phyloP scores from a whole-genome alignment of 306 rosid genomes.

The Arachis hypogaea region DNA sequence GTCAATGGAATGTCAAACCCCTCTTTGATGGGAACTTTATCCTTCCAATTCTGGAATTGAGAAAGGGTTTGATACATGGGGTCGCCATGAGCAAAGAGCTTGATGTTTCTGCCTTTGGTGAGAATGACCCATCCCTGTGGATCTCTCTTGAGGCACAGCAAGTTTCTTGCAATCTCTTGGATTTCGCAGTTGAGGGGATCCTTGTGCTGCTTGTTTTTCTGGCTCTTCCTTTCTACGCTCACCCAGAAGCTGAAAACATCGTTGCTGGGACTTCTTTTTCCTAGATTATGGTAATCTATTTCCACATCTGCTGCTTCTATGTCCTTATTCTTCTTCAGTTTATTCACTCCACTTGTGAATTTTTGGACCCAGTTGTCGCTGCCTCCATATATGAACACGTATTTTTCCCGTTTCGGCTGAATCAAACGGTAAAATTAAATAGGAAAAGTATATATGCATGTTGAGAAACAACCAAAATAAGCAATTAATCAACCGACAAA shows the following conservation, averaged over 20 bases:
- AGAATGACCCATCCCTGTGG: conserved; percentile 50
- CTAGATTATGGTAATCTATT: conserved; percentile 32
- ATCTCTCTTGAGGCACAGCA: conserved; percentile 36
- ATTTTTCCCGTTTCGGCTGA: conserved; percentile 36
- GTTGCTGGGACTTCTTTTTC: conserved; percentile 21
- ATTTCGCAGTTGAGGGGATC: conserved; percentile 29
- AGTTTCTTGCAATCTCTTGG: conserved; percentile 22
- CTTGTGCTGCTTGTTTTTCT: conserved; percentile 38
- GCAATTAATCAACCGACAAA: too few relatives aligned
- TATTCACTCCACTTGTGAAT: conserved; percentile 30
- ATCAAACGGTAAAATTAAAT: background rate
- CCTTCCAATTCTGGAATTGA: conserved; percentile 44
- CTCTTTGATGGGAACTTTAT: conserved; percentile 7
- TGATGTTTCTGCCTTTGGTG: conserved; percentile 38
- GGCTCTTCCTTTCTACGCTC: conserved; percentile 45
- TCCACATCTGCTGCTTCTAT: conserved; percentile 38
- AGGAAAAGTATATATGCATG: background rate
- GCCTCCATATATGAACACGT: conserved; percentile 42
- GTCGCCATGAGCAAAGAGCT: conserved; percentile 35
- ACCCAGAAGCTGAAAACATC: conserved; percentile 40
- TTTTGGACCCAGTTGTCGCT: conserved; percentile 40
- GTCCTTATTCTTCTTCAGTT: conserved; percentile 18
- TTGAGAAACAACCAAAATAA: too few relatives aligned
- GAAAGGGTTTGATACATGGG: conserved; percentile 34
- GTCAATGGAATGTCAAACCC: conserved; percentile 44